Conservation (phyloP, 2,329 filamentous ascomycete species). For the Claviceps sp. region DNA sequence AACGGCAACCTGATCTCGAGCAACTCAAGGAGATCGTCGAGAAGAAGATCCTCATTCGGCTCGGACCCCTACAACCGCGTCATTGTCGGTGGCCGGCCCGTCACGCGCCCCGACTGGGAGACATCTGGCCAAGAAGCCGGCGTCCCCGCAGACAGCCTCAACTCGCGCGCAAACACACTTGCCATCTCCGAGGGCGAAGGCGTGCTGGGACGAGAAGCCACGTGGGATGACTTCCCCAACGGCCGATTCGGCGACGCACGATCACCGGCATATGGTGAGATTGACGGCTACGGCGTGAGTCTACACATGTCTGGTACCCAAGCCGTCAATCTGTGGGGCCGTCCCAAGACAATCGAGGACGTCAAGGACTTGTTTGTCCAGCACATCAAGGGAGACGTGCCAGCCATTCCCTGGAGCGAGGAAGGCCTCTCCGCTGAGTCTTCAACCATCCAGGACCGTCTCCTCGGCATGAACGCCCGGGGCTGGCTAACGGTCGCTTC, state of each 20-base stretch:
- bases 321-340: slow-evolving; percentile 74
- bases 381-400: slow-evolving; percentile 66
- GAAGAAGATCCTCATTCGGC: slow-evolving; percentile 65
- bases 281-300: slow-evolving; percentile 95
- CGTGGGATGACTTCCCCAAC: slow-evolving; percentile 98
- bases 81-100: slow-evolving; percentile 55
- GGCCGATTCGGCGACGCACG: slow-evolving; percentile 89
- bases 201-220: slow-evolving; percentile 78
- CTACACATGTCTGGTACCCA: slow-evolving; percentile 79
- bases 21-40: slow-evolving; percentile 25
- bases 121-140: slow-evolving; percentile 65
- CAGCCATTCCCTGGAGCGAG: slow-evolving; percentile 87
- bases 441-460: slow-evolving; percentile 59
- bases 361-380: slow-evolving; percentile 69
- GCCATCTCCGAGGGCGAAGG: slow-evolving; percentile 93
- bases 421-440: slow-evolving; percentile 78
- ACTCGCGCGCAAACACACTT: slow-evolving; percentile 70
- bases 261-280: slow-evolving; percentile 88
- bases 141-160: slow-evolving; percentile 58
- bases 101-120: slow-evolving; percentile 52
- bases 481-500: slow-evolving; percentile 97
- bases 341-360: slow-evolving; percentile 55
- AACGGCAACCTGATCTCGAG: slow-evolving; percentile 32
- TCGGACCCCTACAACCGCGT: slow-evolving; percentile 80
- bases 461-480: slow-evolving; percentile 61